These are phyloP conservation scores for Labyrinthula sp. DNA, from an alignment of 352 stramenopile species.

Conservation along the genomic window DNA sequence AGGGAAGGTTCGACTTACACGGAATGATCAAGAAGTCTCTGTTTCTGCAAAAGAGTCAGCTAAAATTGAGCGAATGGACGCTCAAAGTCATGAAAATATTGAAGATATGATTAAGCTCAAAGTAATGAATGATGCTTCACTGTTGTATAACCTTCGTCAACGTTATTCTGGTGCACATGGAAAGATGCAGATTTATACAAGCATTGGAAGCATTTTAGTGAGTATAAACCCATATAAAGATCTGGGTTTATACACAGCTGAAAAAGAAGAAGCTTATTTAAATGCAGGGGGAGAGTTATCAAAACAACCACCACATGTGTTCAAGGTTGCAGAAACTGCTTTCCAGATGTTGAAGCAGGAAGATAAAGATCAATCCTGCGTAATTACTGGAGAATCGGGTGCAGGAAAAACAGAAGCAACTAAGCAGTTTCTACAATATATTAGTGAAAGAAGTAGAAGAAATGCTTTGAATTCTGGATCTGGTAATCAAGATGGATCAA, in stretches of 20 bases:
- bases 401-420: slow-evolving; percentile 87
- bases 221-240: slow-evolving; percentile 47
- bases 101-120: slow-evolving; percentile 33
- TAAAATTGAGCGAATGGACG: slow-evolving; percentile 12
- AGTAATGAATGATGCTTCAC: slow-evolving; percentile 30
- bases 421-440: slow-evolving; percentile 83
- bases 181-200: slow-evolving; percentile 34
- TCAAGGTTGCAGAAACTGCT: slow-evolving; percentile 61
- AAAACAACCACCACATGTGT: slow-evolving; percentile 58
- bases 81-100: slow-evolving; percentile 19
- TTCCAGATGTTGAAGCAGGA: slow-evolving; percentile 51
- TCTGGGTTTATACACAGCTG: slow-evolving; percentile 3
- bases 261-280: slow-evolving; percentile 12
- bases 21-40: background rate
- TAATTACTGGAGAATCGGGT: slow-evolving; percentile 69
- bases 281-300: no score
- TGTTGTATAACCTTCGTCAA: slow-evolving; percentile 29
- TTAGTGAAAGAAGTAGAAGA: slow-evolving; percentile 51
- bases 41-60: slow-evolving; percentile 6
- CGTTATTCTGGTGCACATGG: slow-evolving; percentile 19
- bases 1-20: slow-evolving; percentile 3
- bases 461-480: slow-evolving; percentile 2
- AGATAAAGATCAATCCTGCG: slow-evolving; percentile 60
- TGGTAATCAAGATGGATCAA: slow-evolving; percentile 6
- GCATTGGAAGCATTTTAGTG: slow-evolving; percentile 42